These are phyloP conservation scores for Colletotrichum filicis DNA, from an alignment of 2,329 filamentous ascomycete species.

Conservation along the genomic window DNA sequence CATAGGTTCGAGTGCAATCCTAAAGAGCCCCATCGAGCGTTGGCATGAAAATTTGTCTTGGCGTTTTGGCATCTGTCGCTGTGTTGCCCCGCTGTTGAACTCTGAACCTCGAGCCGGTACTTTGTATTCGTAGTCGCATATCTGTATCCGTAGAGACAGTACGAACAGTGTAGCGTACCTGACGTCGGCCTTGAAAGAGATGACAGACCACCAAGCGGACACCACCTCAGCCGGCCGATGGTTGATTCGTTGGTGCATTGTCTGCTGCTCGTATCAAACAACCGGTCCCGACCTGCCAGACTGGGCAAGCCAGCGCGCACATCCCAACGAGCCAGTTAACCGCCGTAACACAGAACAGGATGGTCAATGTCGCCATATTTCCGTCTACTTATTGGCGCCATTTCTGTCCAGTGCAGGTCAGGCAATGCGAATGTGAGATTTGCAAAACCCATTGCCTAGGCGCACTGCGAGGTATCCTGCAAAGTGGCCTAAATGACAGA, in stretches of 20 bases:
- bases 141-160: too few relatives aligned
- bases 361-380: not conserved
- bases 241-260: not conserved
- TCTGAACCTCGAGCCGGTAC: not conserved
- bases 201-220: not conserved
- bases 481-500: not conserved
- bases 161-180: not conserved
- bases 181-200: not conserved
- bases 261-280: not conserved
- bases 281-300: constrained; percentile 19
- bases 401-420: not conserved
- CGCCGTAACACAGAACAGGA: not conserved
- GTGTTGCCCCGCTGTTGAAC: constrained; percentile 20
- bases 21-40: constrained; percentile 18
- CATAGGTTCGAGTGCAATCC: constrained; percentile 26
- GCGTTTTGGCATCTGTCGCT: constrained; percentile 28
- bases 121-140: not conserved
- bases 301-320: constrained; percentile 8
- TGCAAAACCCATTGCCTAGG: not conserved
- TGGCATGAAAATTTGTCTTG: constrained; percentile 31
- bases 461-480: not conserved
- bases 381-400: not conserved
- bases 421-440: not conserved
- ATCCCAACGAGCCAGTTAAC: not conserved
- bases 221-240: not conserved